Percentiles rank a stretch among this genome's conserved stretches.
Evolutionary conservation across 805 yeast genomes (phyloP).

Genomic region (Candida rishiriensis): DNA sequence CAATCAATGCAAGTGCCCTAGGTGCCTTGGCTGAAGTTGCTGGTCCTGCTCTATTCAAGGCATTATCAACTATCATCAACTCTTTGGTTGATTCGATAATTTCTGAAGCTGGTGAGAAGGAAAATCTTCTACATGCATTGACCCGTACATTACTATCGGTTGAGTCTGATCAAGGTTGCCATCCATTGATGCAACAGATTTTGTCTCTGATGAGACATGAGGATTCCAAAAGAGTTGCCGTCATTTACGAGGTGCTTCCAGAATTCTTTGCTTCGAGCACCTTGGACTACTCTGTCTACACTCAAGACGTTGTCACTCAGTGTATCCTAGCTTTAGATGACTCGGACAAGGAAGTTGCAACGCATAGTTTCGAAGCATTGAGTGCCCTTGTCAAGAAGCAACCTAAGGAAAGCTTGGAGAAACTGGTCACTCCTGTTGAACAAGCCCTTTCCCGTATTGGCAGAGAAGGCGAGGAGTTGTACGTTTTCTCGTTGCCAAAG

Average conservation of each 20-base stretch:
- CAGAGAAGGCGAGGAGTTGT: constrained; percentile 56
- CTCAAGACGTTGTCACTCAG: constrained; percentile 68
- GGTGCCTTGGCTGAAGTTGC: constrained; percentile 88
- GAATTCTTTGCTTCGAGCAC: constrained; percentile 61
- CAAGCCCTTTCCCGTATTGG: constrained; percentile 68
- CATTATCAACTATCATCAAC: constrained; percentile 69
- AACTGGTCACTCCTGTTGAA: constrained; percentile 73
- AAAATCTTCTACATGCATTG: constrained; percentile 49
- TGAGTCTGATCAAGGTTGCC: constrained; percentile 72
- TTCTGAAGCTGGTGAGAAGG: constrained; percentile 28
- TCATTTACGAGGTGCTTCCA: constrained; percentile 63
- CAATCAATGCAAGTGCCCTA: constrained; percentile 85
- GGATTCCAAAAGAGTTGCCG: constrained; percentile 57
- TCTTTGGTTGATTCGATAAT: constrained; percentile 62
- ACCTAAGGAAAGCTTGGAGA: constrained; percentile 72
- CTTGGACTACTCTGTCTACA: constrained; percentile 68
- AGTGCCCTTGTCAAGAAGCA: constrained; percentile 63
- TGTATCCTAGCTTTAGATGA: constrained; percentile 74
- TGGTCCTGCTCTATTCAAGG: constrained; percentile 71
- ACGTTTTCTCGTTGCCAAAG: constrained; percentile 70
- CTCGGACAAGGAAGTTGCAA: constrained; percentile 54
- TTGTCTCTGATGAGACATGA: constrained; percentile 74
- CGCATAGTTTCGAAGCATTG: constrained; percentile 61
- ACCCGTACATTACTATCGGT: constrained; percentile 70
- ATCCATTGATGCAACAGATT: constrained; percentile 79